Conservation (phyloP, 148 eudicot species). For the Salicornia ramosissima region DNA sequence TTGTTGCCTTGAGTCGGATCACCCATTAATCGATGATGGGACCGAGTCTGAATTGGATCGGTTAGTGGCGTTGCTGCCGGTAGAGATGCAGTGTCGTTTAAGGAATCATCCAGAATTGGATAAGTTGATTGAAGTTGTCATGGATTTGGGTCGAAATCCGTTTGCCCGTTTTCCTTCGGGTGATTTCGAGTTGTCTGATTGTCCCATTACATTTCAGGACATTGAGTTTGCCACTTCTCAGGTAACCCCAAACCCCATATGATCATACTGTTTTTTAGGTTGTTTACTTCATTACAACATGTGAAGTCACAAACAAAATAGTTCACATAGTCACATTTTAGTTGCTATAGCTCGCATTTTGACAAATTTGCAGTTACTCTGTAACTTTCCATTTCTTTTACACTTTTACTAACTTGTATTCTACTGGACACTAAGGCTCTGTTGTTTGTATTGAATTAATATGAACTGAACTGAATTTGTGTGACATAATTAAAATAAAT, state of each 20-base stretch:
- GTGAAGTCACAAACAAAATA: no score
- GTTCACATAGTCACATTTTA: no score
- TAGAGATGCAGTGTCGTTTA: slow-evolving; percentile 56
- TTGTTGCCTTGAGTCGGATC: slow-evolving; percentile 24
- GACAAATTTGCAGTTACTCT: no score
- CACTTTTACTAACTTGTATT: no score
- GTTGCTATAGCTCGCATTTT: no score
- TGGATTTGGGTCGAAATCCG: slow-evolving; percentile 88
- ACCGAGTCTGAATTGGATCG: slow-evolving; percentile 59
- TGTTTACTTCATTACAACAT: no score
- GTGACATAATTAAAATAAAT: no score
- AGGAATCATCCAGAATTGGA: slow-evolving; percentile 51
- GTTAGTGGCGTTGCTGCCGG: slow-evolving; percentile 60
- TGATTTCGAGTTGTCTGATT: slow-evolving; percentile 68
- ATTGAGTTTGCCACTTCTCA: slow-evolving; percentile 59
- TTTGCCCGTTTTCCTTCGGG: slow-evolving; percentile 82
- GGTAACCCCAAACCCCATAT: slow-evolving; percentile 43
- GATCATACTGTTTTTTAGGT: no score
- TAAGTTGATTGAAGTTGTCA: slow-evolving; percentile 73
- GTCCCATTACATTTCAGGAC: slow-evolving; percentile 54
- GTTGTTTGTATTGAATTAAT: no score
- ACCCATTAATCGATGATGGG: slow-evolving; percentile 27
- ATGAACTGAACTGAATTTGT: no score
- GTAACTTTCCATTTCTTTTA: no score
- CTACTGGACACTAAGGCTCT: no score